A percentile compares a stretch with the other conserved stretches of the same genome.
Conservation (phyloP, 257 asterid genomes). For the Scutellaria minor region DNA sequence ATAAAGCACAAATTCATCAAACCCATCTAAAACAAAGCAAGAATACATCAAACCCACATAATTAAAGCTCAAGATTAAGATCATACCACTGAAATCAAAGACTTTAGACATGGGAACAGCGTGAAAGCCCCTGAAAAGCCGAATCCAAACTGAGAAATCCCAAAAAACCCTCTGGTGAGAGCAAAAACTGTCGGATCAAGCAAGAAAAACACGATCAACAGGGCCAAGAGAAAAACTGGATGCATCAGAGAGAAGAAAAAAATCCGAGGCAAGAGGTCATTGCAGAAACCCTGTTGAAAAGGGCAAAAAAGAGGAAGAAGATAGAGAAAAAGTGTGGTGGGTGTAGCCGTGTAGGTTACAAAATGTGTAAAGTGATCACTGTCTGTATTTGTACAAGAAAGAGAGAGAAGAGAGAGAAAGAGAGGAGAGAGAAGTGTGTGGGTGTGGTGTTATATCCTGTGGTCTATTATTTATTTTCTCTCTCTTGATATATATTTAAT, state of each 20-base stretch:
- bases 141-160: slow-evolving; percentile 43
- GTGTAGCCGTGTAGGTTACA: slow-evolving; percentile 20
- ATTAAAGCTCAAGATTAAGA: not conserved
- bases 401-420: not conserved
- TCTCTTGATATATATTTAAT: slow-evolving; percentile 25
- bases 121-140: slow-evolving; percentile 38
- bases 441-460: slow-evolving; percentile 26
- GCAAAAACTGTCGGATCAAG: slow-evolving; percentile 57
- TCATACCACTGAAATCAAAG: slow-evolving; percentile 70
- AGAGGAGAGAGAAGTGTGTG: slow-evolving; percentile 15
- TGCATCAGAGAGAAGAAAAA: slow-evolving; percentile 56
- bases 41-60: slow-evolving; percentile 10
- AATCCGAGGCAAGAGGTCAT: slow-evolving; percentile 37
- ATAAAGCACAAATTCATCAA: slow-evolving; percentile 1
- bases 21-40: not conserved
- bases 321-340: slow-evolving; percentile 22
- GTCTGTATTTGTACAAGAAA: slow-evolving; percentile 18
- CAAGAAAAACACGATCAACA: slow-evolving; percentile 41
- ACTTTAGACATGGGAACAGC: slow-evolving; percentile 68
- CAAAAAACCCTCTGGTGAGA: slow-evolving; percentile 63
- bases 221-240: slow-evolving; percentile 42
- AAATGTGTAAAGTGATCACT: not conserved
- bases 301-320: slow-evolving; percentile 66
- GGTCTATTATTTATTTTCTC: slow-evolving; percentile 34
- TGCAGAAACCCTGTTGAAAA: slow-evolving; percentile 67